Evolutionary conservation across 306 rosid species (phyloP), one percentile per base, ranked within the genome.

Genomic region (Begonia loranthoides): DNA sequence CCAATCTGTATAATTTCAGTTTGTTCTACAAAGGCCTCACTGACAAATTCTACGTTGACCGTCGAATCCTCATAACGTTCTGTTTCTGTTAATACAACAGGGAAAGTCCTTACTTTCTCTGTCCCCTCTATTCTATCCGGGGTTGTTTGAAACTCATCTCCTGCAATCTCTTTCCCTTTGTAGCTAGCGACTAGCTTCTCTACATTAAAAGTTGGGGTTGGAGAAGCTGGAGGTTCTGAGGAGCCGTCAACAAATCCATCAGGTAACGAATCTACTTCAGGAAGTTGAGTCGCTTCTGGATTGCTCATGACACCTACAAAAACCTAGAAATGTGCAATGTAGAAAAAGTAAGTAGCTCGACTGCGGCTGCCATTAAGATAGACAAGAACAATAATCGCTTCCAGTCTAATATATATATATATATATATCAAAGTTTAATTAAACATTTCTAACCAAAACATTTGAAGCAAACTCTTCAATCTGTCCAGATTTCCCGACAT

Each of bases 221-320:
- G 45, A 61, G 97, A 87, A 40, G 85, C 79, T 59, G 64, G 41
- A 45, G 84, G 70, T 58, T 85, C 95, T 4, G 79, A 12, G 36
- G 79, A 56, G 66, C 90, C 77, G 52, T 82, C 97, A 54, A 84
- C 90, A 78, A 89, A 89, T 19, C 90, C 95, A 76, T 85, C 95
- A 13, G 94, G 90, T 79, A 85, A 62, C 41, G 97, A 72, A 76
- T 82, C 90, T 50, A 70, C 95, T 64, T 80, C 97, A 38, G 95
- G 97, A 74, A 78, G 97, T 67, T 85, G 95, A 68, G 78, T 80
- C 62, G 76, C 83, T 54, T 71, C 78, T 45, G 84, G 76, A 72
- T 78, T 82, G 73, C 79, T 79, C 94, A 85, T 89, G 61, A 55
- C 44, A 21, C 80, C 93, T 84, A 52, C 73, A 69, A 49, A 14